Base-by-base conservation (phyloP, 805 yeast species). In the Kazachstania africana region DNA sequence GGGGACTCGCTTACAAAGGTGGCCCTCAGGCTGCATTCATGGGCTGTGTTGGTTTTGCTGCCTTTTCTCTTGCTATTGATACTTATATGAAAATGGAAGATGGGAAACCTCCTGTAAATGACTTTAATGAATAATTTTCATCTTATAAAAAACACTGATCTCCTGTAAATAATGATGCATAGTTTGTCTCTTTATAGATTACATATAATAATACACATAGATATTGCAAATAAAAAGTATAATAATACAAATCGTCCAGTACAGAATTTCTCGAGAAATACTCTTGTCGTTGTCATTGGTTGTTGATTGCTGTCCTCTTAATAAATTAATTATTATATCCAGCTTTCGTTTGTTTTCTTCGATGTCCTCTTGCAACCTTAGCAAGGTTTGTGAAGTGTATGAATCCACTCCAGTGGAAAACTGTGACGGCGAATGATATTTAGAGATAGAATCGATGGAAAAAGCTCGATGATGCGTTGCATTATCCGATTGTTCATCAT, bases 11-110 rank as follows among this genome's bases (percentile, higher is more conserved):
- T 2, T 69, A 81, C 44, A 83, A 80, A 51, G 74, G 91, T 29
- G 98, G 98, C 1, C 98, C 98, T 1, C 85, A 78, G 46, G 93
- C 94, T 18, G 91, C 95, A 0, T 46, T 75, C 16, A 54, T 87
- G 36, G 98, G 98, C 1, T 91, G 97, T 65, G 95, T 93, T 17
- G 98, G 96, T 6, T 91, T 91, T 62, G 96, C 97, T 3, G 94
- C 91, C 6, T 91, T 91, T 55, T 78, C 94, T 34, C 76, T 84
- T 4, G 94, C 94, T 26, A 61, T 87, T 36, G 95, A 87, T 52
- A 53, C 80, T 42, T 87, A 87, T 47, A 68, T 87, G 78, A 71
- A 87, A 44, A 74, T 81, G 45, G 96, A 85, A 43, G 69, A 77
- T 50, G 75, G 77, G 3, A 70, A 70, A 29, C 96, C 97, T 16